Percentiles rank a stretch among this genome's conserved stretches.
Evolutionary conservation across 2,329 filamentous ascomycete genomes (phyloP).

Genomic region (Penicillium sp.): DNA sequence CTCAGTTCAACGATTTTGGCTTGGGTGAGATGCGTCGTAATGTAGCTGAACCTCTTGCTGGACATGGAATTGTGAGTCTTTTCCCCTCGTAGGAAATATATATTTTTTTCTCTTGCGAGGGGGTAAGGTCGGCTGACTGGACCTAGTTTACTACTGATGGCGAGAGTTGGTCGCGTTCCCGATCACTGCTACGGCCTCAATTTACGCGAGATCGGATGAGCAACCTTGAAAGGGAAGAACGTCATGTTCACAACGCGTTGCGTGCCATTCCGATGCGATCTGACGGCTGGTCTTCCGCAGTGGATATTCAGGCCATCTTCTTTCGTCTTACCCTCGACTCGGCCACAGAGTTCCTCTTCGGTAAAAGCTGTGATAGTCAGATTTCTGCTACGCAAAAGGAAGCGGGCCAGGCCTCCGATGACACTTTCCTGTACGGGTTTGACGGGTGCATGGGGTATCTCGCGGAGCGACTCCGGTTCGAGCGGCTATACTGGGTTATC

Average conservation of each 20-base stretch:
- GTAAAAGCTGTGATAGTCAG: constrained; percentile 30
- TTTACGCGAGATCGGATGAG: constrained; percentile 47
- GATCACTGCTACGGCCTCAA: constrained; percentile 41
- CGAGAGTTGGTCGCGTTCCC: constrained; percentile 40
- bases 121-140: neutral
- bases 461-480: neutral
- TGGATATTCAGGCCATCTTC: constrained; percentile 56
- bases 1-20: neutral
- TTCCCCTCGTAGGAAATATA: neutral
- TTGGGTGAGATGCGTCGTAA: neutral
- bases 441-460: neutral
- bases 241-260: constrained; percentile 39
- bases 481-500: neutral
- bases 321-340: constrained; percentile 60
- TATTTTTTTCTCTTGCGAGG: neutral
- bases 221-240: constrained; percentile 52
- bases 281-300: constrained; percentile 39
- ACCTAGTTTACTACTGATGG: constrained; percentile 42
- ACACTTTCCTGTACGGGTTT: constrained; percentile 1
- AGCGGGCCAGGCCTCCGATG: neutral
- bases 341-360: constrained; percentile 59
- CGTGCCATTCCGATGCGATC: constrained; percentile 41
- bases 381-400: neutral
- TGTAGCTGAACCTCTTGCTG: neutral
- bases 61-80: neutral